Conservation (phyloP, 768 basidiomycete species). For the Russula sp. region DNA sequence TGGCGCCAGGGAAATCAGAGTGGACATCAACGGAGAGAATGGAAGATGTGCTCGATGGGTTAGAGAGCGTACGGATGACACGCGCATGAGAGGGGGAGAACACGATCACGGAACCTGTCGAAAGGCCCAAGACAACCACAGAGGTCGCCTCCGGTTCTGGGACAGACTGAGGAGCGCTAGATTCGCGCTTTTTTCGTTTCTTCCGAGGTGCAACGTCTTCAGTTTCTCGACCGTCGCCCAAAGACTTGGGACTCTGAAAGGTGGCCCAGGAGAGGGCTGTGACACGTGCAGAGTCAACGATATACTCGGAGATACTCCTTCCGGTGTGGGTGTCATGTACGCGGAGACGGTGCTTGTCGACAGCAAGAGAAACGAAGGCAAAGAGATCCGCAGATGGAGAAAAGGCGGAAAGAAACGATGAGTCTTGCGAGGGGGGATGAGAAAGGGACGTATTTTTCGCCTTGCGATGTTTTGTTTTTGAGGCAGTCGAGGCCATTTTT, state of each 20-base stretch:
- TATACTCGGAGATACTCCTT: slow-evolving; percentile 55
- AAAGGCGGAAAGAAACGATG: slow-evolving; percentile 54
- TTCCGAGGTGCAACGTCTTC: slow-evolving; percentile 45
- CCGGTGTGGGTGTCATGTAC: slow-evolving; percentile 58
- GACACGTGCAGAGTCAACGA: slow-evolving; percentile 54
- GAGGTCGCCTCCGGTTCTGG: slow-evolving; percentile 37
- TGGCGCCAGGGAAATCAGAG: slow-evolving; percentile 34
- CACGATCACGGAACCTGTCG: slow-evolving; percentile 55
- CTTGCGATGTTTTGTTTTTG: slow-evolving; percentile 51
- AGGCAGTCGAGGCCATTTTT: slow-evolving; percentile 45
- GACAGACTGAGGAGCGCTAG: slow-evolving; percentile 35
- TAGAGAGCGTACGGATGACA: slow-evolving; percentile 53
- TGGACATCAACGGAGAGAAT: slow-evolving; percentile 49
- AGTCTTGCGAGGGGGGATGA: slow-evolving; percentile 52
- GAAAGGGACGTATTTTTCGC: slow-evolving; percentile 54
- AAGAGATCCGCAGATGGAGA: slow-evolving; percentile 56
- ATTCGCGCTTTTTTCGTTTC: slow-evolving; percentile 49
- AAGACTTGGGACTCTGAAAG: slow-evolving; percentile 36
- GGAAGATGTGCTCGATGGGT: slow-evolving; percentile 52
- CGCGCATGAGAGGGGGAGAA: slow-evolving; percentile 63
- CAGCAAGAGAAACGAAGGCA: slow-evolving; percentile 58
- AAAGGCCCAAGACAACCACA: slow-evolving; percentile 56
- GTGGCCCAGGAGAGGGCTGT: slow-evolving; percentile 53
- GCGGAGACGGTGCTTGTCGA: slow-evolving; percentile 70
- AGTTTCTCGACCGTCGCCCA: slow-evolving; percentile 32